Percentiles rank a stretch among this genome's conserved stretches.
Conservation (phyloP, 306 rosid genomes). For the Prunus salicina region DNA sequence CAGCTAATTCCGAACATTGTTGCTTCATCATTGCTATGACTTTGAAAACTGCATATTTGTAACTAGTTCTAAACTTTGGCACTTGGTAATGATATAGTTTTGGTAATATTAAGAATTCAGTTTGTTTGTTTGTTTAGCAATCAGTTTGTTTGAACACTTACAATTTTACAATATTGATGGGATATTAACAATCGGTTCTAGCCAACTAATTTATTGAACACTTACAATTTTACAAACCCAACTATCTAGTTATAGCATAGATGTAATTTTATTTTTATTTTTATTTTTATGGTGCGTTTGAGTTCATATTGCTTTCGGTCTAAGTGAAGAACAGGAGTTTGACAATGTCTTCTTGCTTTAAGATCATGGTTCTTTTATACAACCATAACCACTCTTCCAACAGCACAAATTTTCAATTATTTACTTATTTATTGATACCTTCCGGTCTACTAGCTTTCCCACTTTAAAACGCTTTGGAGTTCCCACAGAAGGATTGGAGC, state of each 20-base stretch:
- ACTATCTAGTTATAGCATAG: neutral
- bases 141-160: neutral
- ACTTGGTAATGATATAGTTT: neutral
- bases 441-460: constrained; percentile 58
- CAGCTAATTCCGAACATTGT: too few relatives aligned
- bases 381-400: too few relatives aligned
- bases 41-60: neutral
- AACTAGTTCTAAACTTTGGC: neutral
- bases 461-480: constrained; percentile 84
- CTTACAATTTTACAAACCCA: neutral
- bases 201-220: neutral
- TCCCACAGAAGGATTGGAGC: constrained; percentile 53
- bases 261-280: too few relatives aligned
- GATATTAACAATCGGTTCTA: too few relatives aligned
- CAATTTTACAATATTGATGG: too few relatives aligned
- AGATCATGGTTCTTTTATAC: too few relatives aligned
- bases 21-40: too few relatives aligned
- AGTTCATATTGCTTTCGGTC: too few relatives aligned
- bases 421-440: constrained; percentile 38
- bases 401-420: too few relatives aligned
- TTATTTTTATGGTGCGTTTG: too few relatives aligned
- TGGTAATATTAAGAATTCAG: neutral
- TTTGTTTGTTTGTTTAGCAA: neutral
- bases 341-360: too few relatives aligned
- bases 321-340: too few relatives aligned